Evolutionary conservation across 305 asterid genomes (phyloP).

Genomic region (Ajuga reptans): DNA sequence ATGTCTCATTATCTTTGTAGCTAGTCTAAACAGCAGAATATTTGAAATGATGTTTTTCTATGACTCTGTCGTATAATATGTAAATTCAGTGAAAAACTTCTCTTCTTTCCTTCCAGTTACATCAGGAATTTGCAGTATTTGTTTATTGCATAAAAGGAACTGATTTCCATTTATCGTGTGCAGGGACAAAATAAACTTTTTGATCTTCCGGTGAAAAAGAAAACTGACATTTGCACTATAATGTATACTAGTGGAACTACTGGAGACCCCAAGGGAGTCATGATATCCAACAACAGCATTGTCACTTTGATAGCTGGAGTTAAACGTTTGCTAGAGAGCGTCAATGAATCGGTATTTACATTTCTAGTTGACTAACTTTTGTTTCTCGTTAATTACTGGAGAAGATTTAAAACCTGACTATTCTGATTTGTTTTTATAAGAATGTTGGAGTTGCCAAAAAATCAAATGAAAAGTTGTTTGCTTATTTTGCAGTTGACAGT

Average conservation of each 20-base stretch:
- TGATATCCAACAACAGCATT: slow-evolving; percentile 80
- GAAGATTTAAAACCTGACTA: not conserved
- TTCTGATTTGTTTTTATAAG: not conserved
- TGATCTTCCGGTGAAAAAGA: slow-evolving; percentile 77
- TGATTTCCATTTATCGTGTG: slow-evolving; percentile 29
- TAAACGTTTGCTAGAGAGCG: slow-evolving; percentile 47
- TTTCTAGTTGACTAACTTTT: slow-evolving; percentile 3
- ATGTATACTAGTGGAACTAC: slow-evolving; percentile 98
- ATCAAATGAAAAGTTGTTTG: slow-evolving; percentile 17
- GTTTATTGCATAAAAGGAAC: slow-evolving; percentile 5
- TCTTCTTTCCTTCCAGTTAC: not conserved
- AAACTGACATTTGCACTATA: slow-evolving; percentile 78
- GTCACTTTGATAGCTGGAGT: slow-evolving; percentile 81
- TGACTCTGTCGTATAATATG: not conserved
- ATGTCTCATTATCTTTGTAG: not conserved
- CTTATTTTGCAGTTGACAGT: slow-evolving; percentile 45
- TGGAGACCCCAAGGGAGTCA: slow-evolving; percentile 95
- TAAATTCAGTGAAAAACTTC: not conserved
- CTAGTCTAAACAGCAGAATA: slow-evolving; percentile 3
- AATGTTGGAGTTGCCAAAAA: not conserved
- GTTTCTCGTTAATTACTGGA: slow-evolving; percentile 6
- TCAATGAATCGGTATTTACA: slow-evolving; percentile 56
- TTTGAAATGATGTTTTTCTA: not conserved
- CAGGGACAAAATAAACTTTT: slow-evolving; percentile 63
- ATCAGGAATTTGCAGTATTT: slow-evolving; percentile 15